A percentile compares a stretch with the other conserved stretches of the same genome.
These are phyloP conservation scores for Blastocystis hominis DNA, from an alignment of 352 stramenopile species.

Conservation along the genomic window DNA sequence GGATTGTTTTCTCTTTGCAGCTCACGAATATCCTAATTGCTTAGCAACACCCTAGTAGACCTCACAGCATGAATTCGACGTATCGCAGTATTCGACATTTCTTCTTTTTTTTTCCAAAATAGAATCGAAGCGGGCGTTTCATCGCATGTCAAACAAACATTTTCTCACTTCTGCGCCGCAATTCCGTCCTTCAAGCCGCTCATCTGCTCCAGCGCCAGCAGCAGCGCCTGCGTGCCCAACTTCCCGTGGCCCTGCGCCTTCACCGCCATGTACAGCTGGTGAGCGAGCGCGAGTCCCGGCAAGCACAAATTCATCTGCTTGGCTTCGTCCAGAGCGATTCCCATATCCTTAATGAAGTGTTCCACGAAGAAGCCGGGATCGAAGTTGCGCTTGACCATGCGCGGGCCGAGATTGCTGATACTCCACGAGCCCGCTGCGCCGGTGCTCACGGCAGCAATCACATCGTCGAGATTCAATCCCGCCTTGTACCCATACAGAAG, in stretches of 20 bases:
- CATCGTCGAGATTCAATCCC: constrained; percentile 75
- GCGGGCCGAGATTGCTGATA: constrained; percentile 76
- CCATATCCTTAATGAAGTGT: constrained; percentile 80
- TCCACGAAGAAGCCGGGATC: constrained; percentile 79
- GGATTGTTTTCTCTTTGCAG: constrained; percentile 42
- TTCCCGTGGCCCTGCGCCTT: constrained; percentile 71
- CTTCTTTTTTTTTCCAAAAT: not conserved
- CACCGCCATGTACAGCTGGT: constrained; percentile 75
- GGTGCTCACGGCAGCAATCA: constrained; percentile 73
- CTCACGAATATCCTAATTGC: constrained; percentile 36
- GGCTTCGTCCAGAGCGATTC: constrained; percentile 76
- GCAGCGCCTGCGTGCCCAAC: constrained; percentile 73
- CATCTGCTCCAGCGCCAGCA: constrained; percentile 74
- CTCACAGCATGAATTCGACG: constrained; percentile 32
- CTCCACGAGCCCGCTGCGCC: constrained; percentile 76
- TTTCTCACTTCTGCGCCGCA: constrained; percentile 25
- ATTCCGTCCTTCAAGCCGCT: constrained; percentile 65
- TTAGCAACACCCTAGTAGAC: not conserved
- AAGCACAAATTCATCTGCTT: constrained; percentile 74
- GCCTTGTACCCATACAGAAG: constrained; percentile 76
- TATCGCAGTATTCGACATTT: constrained; percentile 27
- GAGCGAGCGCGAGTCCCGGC: constrained; percentile 71
- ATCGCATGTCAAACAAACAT: not conserved
- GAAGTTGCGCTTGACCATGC: constrained; percentile 76
- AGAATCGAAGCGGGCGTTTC: not conserved